Evolutionary conservation across 1,139 yeast species (phyloP), one percentile per base, ranked within the genome.

Genomic region (Zygosaccharomyces pseudobailii): DNA sequence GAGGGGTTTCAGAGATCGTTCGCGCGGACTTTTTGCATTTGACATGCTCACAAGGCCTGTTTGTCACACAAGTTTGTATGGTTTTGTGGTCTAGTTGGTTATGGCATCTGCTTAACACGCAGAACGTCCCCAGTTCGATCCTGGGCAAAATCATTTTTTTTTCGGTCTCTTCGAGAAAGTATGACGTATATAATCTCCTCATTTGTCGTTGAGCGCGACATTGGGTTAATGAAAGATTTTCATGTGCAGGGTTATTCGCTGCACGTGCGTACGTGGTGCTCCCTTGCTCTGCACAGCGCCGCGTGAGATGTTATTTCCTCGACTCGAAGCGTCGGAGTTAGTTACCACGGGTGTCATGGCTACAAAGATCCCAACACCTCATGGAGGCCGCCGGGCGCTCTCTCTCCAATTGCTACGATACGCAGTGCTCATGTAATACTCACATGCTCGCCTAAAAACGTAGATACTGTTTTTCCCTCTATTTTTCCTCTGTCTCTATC

Each of bases 101-200:
- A 87, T 87, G 95, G 94, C 95, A 85, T 84, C 90, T 87, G 95
- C 95, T 86, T 87, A 87, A 87, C 96, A 87, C 95, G 95, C 95
- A 85, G 90, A 85, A 87, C 90, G 96, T 88, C 96, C 96, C 96
- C 96, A 87, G 96, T 88, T 88, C 96, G 96, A 88, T 85, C 96
- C 96, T 87, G 96, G 96, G 96, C 88, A 84, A 80, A 86, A 85
- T 86, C 96, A 88, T 24, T 24, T 24, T 24, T 6, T 24, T 24
- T 24, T 24, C 1, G 6, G 1, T 24, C 9, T 1, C 27, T 2
- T 13, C 17, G 17, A 13, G 17, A 13, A 13, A 1, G 2, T 13
- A 13, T 13, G 17, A 13, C 17, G 17, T n/a, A n/a, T 13, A 13
- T 13, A 2, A 13, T 2, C 2, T 1, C 17, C 1, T 13, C 17